phyloP scores from a whole-genome alignment of 2,329 filamentous ascomycete genomes.

The Pezicula neosporulosa region DNA sequence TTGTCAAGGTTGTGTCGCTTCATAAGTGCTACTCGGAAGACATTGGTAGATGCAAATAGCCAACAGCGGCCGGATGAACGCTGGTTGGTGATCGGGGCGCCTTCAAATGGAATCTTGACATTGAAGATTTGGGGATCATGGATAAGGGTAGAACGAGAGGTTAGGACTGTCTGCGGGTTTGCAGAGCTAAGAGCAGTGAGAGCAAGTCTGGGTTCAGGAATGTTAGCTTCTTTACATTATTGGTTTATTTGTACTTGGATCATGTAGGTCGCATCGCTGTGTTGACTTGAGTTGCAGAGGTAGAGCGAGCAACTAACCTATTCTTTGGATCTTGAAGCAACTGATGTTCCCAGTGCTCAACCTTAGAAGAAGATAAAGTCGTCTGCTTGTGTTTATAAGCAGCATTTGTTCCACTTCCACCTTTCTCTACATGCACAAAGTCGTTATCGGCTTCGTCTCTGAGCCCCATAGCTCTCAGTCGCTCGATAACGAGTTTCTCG shows the following conservation, averaged over 20 bases:
- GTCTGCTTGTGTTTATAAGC: slow-evolving; percentile 29
- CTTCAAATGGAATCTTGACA: slow-evolving; percentile 76
- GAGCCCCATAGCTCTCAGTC: slow-evolving; percentile 41
- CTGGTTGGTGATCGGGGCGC: slow-evolving; percentile 81
- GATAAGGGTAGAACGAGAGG: slow-evolving; percentile 58
- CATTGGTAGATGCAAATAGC: slow-evolving; percentile 89
- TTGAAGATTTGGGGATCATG: slow-evolving; percentile 80
- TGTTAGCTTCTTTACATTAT: not conserved
- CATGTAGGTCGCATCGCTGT: no score
- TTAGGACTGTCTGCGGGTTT: slow-evolving; percentile 63
- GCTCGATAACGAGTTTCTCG: slow-evolving; percentile 40
- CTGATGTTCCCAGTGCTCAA: slow-evolving; percentile 57
- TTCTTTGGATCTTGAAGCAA: slow-evolving; percentile 63
- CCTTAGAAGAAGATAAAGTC: slow-evolving; percentile 45
- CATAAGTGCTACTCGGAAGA: slow-evolving; percentile 87
- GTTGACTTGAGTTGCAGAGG: not conserved
- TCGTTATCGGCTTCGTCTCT: slow-evolving; percentile 40
- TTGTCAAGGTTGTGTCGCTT: slow-evolving; percentile 72
- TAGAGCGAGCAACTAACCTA: slow-evolving; percentile 41
- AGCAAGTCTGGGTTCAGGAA: slow-evolving; percentile 54
- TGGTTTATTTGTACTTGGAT: no score
- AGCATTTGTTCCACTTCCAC: slow-evolving; percentile 33
- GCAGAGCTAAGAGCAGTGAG: slow-evolving; percentile 68
- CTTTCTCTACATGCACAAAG: slow-evolving; percentile 46
- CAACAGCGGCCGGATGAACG: slow-evolving; percentile 80